phyloP scores from a whole-genome alignment of 108 stramenopile genomes.

The Cyclostephanos invisitatus region DNA sequence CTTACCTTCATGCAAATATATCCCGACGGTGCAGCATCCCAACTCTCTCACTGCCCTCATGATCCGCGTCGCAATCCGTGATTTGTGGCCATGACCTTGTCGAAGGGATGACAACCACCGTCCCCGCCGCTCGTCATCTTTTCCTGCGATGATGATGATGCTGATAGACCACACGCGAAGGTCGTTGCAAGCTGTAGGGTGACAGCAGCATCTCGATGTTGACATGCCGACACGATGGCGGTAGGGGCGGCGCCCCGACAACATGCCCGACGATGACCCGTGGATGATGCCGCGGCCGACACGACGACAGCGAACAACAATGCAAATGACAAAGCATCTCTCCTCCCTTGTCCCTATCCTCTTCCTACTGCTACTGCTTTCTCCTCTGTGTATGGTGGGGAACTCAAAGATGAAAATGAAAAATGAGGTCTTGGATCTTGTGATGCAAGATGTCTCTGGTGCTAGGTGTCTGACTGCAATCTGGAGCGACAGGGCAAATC shows the following conservation, averaged over 20 bases:
- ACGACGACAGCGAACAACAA: neutral
- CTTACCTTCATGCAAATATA: constrained; percentile 84
- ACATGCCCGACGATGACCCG: neutral
- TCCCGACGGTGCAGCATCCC: constrained; percentile 76
- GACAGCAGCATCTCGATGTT: neutral
- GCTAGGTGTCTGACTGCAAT: too few relatives aligned
- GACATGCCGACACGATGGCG: neutral
- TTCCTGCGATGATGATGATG: neutral
- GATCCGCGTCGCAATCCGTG: constrained; percentile 69
- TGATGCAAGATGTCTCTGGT: too few relatives aligned
- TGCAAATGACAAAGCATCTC: neutral
- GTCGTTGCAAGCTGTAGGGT: neutral
- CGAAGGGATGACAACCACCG: neutral
- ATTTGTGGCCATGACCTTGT: constrained; percentile 4
- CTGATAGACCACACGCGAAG: neutral
- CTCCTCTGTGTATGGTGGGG: too few relatives aligned
- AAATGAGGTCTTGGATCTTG: too few relatives aligned
- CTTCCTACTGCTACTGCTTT: neutral
- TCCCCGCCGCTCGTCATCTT: neutral
- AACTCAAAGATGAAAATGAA: too few relatives aligned
- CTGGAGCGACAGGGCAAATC: too few relatives aligned
- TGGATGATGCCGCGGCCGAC: neutral
- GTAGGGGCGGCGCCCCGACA: neutral
- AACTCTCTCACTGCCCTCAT: constrained; percentile 78
- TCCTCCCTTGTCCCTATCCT: neutral